These are phyloP conservation scores for Niveomyces coronatus DNA, from an alignment of 2,329 filamentous ascomycete genomes.

Conservation along the genomic window DNA sequence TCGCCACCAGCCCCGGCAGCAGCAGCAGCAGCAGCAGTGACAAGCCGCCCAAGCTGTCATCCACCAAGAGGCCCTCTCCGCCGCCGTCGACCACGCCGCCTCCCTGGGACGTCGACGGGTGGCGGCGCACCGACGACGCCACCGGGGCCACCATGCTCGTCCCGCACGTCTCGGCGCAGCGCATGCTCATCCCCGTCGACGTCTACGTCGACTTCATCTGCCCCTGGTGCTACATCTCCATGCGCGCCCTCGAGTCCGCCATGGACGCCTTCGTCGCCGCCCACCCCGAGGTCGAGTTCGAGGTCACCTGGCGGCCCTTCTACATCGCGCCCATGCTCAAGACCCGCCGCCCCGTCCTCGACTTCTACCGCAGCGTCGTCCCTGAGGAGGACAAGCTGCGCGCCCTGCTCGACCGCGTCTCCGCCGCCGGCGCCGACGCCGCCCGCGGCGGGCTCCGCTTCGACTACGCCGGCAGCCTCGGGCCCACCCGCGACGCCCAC, in stretches of 20 bases:
- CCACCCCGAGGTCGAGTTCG: conserved; percentile 34
- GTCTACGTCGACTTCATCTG: conserved; percentile 41
- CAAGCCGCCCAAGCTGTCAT: too few species aligned
- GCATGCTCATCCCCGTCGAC: conserved; percentile 24
- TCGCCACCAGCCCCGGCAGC: too few species aligned
- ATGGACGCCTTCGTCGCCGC: conserved; percentile 28
- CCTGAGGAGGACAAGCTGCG: conserved; percentile 23
- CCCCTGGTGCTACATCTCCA: conserved; percentile 41
- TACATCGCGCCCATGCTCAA: conserved; percentile 30
- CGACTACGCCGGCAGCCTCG: conserved; percentile 30
- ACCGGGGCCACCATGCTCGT: background rate
- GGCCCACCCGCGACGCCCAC: conserved; percentile 35
- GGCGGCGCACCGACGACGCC: background rate
- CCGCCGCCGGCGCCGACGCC: conserved; percentile 22
- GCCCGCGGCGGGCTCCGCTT: conserved; percentile 29
- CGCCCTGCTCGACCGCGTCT: conserved; percentile 21
- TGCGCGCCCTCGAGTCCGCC: conserved; percentile 34
- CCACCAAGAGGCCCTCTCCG: background rate
- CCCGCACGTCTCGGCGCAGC: conserved; percentile 6
- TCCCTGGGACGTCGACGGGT: background rate
- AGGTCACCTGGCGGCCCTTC: conserved; percentile 37
- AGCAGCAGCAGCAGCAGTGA: too few species aligned
- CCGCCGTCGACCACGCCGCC: background rate
- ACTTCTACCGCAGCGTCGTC: conserved; percentile 26
- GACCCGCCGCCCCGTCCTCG: conserved; percentile 15